Conservation (phyloP, 352 stramenopile species). For the Phytophthora europaea region DNA sequence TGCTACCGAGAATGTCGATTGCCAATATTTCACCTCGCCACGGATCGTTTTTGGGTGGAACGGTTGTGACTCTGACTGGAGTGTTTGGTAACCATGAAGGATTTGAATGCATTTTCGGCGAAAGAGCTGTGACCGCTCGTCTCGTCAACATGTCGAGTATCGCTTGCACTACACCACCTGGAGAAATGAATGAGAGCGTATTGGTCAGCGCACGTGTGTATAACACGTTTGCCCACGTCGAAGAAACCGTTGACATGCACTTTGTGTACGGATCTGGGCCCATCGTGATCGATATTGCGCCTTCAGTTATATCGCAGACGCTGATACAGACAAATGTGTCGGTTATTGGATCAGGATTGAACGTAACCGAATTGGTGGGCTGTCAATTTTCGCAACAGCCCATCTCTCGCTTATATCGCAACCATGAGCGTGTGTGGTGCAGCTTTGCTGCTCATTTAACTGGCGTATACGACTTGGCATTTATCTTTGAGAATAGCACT, state of each 20-base stretch:
- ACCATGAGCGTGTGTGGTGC: conserved; percentile 28
- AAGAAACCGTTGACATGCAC: conserved; percentile 4
- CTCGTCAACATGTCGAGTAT: conserved; percentile 41
- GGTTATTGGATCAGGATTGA: conserved; percentile 40
- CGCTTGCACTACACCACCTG: conserved; percentile 43
- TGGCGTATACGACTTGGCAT: conserved; percentile 34
- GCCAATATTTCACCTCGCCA: conserved; percentile 36
- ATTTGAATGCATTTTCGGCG: conserved; percentile 58
- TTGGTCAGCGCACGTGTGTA: conserved; percentile 35
- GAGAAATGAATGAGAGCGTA: conserved; percentile 19
- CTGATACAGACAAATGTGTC: conserved; percentile 26
- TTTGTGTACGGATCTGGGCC: conserved; percentile 45
- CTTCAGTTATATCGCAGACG: conserved; percentile 48
- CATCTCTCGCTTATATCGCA: conserved; percentile 19
- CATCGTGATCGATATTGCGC: conserved; percentile 35
- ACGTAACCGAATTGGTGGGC: conserved; percentile 22
- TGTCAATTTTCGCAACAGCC: conserved; percentile 45
- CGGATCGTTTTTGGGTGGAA: conserved; percentile 50
- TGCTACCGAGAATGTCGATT: conserved; percentile 52
- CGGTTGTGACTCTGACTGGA: conserved; percentile 44
- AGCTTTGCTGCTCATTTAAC: conserved; percentile 44
- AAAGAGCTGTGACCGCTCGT: conserved; percentile 29
- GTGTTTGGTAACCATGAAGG: conserved; percentile 46
- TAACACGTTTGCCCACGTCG: conserved; percentile 37
- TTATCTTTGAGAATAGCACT: conserved; percentile 21